phyloP scores from a whole-genome alignment of 1,139 yeast species.

The Kurtzmaniella quercitrusa region DNA sequence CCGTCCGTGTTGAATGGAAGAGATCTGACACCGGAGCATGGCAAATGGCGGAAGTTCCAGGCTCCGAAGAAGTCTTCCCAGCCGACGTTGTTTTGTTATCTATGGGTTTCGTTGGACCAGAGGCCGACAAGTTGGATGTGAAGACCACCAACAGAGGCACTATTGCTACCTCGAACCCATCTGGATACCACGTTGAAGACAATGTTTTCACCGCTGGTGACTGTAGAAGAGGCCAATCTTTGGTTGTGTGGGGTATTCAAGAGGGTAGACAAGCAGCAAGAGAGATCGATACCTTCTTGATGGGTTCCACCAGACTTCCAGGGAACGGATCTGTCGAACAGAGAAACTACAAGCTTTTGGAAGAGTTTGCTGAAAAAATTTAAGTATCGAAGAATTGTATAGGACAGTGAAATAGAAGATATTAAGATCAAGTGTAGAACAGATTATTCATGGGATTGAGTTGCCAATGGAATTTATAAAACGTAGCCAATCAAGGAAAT shows the following conservation, averaged over 20 bases:
- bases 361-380: conserved; percentile 65
- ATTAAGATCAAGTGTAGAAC: neutral
- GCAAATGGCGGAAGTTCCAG: conserved; percentile 98
- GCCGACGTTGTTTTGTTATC: conserved; percentile 92
- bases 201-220: conserved; percentile 96
- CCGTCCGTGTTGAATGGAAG: conserved; percentile 98
- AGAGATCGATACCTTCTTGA: conserved; percentile 76
- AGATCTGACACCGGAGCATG: conserved; percentile 93
- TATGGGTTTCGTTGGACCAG: conserved; percentile 98
- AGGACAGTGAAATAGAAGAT: neutral
- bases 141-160: conserved; percentile 84
- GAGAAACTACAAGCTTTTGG: conserved; percentile 70
- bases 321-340: conserved; percentile 91
- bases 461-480: too few relatives aligned
- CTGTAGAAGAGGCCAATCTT: conserved; percentile 97
- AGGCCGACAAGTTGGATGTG: conserved; percentile 71
- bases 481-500: too few relatives aligned
- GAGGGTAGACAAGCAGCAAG: conserved; percentile 99
- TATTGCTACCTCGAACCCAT: conserved; percentile 62
- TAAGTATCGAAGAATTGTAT: conserved; percentile 13
- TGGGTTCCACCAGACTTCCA: conserved; percentile 80
- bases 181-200: conserved; percentile 66
- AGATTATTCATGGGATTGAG: too few relatives aligned
- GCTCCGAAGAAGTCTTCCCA: conserved; percentile 88
- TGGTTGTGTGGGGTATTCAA: conserved; percentile 99